Evolutionary conservation across 2,329 filamentous ascomycete genomes (phyloP), one percentile per base, ranked within the genome.

Genomic region (Trichoderma semiorbis): DNA sequence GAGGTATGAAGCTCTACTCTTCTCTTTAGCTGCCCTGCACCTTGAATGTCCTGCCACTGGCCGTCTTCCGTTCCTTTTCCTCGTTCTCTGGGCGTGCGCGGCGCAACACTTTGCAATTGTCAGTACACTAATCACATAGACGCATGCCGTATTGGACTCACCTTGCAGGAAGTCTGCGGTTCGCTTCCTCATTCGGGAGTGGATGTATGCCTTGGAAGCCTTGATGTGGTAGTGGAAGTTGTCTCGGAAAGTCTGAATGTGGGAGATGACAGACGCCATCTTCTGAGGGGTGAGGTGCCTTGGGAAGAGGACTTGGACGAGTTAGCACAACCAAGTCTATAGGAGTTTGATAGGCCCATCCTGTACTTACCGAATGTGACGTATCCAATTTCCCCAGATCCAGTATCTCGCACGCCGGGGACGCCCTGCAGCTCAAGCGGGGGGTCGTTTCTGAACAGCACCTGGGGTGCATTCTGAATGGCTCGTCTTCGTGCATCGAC

Each of bases 171-270:
- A 99, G 82, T 99, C 97, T 64, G 96, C 96, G 11, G 97, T 99
- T 81, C 96, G 90, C 86, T 95, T 93, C 80, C 96, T 91, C 96
- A 99, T 99, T 79, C 97, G 90, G 39, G 95, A 97, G 87, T 99
- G 96, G 75, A 99, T 99, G 80, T 98, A 99, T 68, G 97, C 96
- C 87, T 99, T 99, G 74, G 95, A 98, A 34, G 96, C 97, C 85
- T 99, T 99, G 84, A 99, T 99, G 83, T 99, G 96, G 83, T 99
- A 99, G 83, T 99, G 96, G 87, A 99, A 99, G 84, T 99, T 99
- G 81, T 99, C 96, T 76, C 96, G 93, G 93, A 99, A 99, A 16
- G 96, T 99, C 84, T 99, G 97, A 78, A 99, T 98, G 82, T 99
- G 97, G 65, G 95, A 98, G 77, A 99, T 99, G 80, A 97, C 95